Conservation (phyloP, 805 yeast genomes). For the Saturnispora saitoi region DNA sequence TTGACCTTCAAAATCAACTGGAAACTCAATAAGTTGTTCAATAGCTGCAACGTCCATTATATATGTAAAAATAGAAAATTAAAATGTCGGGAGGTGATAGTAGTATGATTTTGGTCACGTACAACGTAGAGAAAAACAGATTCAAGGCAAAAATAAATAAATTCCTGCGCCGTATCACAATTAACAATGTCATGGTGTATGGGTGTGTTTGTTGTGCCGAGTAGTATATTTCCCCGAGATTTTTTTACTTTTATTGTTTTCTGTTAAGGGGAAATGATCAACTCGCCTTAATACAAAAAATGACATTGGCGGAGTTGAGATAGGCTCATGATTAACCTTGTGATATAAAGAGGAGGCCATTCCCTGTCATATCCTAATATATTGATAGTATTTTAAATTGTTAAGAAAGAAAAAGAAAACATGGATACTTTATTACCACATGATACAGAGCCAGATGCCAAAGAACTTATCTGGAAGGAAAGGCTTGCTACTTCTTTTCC, state of each 20-base stretch:
- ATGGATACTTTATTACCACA: constrained; percentile 15
- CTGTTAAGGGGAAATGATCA: neutral
- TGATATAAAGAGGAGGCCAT: too few species aligned
- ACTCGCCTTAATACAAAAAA: neutral
- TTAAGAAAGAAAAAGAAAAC: too few species aligned
- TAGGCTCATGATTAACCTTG: neutral
- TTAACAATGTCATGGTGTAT: too few species aligned
- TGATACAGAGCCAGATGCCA: constrained; percentile 28
- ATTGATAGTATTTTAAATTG: too few species aligned
- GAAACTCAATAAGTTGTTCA: constrained; percentile 22
- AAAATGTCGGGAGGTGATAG: too few species aligned
- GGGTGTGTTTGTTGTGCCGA: neutral
- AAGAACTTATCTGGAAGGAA: constrained; percentile 35
- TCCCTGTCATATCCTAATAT: neutral
- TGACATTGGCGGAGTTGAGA: neutral
- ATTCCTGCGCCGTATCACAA: too few species aligned
- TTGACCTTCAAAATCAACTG: constrained; percentile 49
- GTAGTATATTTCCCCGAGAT: neutral
- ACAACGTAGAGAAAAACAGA: too few species aligned
- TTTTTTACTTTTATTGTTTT: neutral
- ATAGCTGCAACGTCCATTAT: constrained; percentile 12
- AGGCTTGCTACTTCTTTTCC: constrained; percentile 36
- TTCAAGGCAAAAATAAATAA: too few species aligned
- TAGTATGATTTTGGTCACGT: too few species aligned
- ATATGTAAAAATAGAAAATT: too few species aligned